Base-by-base conservation (phyloP, 2,329 filamentous ascomycete species). In the Talaromyces sp. region DNA sequence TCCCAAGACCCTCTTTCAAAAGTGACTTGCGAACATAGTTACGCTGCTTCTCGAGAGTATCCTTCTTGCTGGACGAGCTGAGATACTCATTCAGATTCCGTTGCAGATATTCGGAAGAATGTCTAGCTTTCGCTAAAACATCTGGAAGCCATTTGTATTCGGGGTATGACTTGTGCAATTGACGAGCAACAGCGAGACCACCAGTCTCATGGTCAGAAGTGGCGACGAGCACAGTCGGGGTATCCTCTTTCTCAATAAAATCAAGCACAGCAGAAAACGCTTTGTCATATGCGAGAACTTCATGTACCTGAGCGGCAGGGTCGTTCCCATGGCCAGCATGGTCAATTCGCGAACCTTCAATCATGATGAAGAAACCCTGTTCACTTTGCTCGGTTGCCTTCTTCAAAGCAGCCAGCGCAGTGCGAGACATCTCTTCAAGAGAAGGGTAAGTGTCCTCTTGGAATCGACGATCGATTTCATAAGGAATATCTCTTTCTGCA, bases 141-240 rank as follows among this genome's bases (percentile, higher is more conserved):
- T 82, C 78, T 1, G 94, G 94, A 67, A 90, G 89, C 94, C 94
- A 99, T 55, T 81, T 75, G 69, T 89, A 89, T 39, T 85, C 77
- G 1, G 87, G 85, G 65, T 90, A 89, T 21, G 78, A 71, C 40
- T 79, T 65, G 66, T 84, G 77, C 33, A 85, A 76, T 72, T 89
- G 94, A 65, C 90, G 82, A 25, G 92, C 93, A 17, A 87, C 84
- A 2, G 91, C 82, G 2, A 99, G 80, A 43, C 94, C 94, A 28
- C 94, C 94, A 0, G 94, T 99, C 73, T 99, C 94, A 71, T 99
- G 94, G 74, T 99, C 94, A 59, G 90, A 96, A 2, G 94, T 99
- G 60, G 86, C 86, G 41, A 99, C 88, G 65, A 99, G 81, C 9
- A 97, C 82, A 25, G 88, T 89, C 28, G 75, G 75, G 0, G 92